Evolutionary conservation across 179 eudicot species (phyloP), one percentile per base, ranked within the genome.

Genomic region (Corrigiola litoralis): DNA sequence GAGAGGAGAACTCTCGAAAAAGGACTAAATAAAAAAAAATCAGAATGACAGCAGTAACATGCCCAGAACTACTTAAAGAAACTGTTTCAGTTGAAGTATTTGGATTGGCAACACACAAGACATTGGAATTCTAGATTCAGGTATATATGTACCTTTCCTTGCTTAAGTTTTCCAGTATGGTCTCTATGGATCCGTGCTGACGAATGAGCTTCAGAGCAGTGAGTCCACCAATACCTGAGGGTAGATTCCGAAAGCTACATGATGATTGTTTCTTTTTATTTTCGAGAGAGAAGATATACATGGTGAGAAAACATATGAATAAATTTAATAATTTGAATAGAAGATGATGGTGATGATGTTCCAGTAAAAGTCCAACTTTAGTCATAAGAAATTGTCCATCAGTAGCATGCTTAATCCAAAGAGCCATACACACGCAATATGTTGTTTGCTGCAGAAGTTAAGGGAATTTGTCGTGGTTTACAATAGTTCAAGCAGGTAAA

Each of bases 151-250:
- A 88, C 99, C 99, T 88, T 50, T 88, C 90, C 71, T 79, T 83
- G 80, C 87, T 91, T 42, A 95, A 77, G 71, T 95, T 88, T 74
- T 91, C 96, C 65, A 95, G 54, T 66, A 95, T 84, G 66, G 44
- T 70, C 75, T 95, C 99, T 45, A 95, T 88, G 36, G 96, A 86
- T 16, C 95, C 97, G 71, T 95, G 96, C 56, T 91, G 95, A 44
- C 95, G 95, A 46, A 95, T 88, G 50, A 91, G 89, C 85, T 91
- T 91, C 82, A 95, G 69, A 75, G 99, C 99, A 68, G 99, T 91
- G 75, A 62, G 74, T 61, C 92, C 89, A 40, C 99, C 99, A 56
- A 95, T 88, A 70, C 99, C 99, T 95, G 81, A 61, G 11, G 27
- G 66, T 20, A 31, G 24, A 51, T 32, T 41, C 59, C 20, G 34